Base-by-base conservation (phyloP, 345 rosid species). In the Clarkia xantiana region DNA sequence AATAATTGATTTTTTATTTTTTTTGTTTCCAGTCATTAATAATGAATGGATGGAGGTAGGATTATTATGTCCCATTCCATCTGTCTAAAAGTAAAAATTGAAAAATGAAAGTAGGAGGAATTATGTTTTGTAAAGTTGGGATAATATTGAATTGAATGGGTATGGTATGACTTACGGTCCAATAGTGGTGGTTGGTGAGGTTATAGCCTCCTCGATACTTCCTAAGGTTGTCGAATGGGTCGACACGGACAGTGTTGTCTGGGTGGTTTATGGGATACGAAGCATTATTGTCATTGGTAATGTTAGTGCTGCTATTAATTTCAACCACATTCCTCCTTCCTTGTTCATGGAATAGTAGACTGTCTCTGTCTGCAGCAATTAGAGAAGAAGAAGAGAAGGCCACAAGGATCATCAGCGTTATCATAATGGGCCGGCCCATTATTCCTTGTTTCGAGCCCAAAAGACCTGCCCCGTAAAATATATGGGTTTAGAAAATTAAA, bases 131-230 rank as follows among this genome's bases (percentile, higher is more conserved):
- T 10, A 11, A 49, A 0, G 3, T 18, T 49, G 25, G 18, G 9
- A 9, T 15, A 14, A 1, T 0, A 9, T 16, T 38, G 18, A n/a
- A n/a, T n/a, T n/a, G n/a, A n/a, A n/a, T n/a, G n/a, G 10, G 11
- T 0, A 6, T 0, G 15, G 41, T 7, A 22, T 22, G 14, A 45
- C 52, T 76, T 79, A 82, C 91, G 65, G 75, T 82, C 86, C 91
- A 82, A 25, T 82, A 82, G 42, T 82, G 81, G 52, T 58, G 65
- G 74, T 73, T 73, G 56, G 77, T 79, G 49, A 79, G 63, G 70
- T 81, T 71, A 56, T 47, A 81, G 16, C 90, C 90, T 56, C 90
- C 90, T 62, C 72, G 76, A 42, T 78, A 78, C 52, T 81, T 71
- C 19, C 71, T 72, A 20, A 78, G 53, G 40, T 44, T 40, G 42